Conservation (phyloP, 148 eudicot genomes). For the Mesembryanthemum crystallinum region DNA sequence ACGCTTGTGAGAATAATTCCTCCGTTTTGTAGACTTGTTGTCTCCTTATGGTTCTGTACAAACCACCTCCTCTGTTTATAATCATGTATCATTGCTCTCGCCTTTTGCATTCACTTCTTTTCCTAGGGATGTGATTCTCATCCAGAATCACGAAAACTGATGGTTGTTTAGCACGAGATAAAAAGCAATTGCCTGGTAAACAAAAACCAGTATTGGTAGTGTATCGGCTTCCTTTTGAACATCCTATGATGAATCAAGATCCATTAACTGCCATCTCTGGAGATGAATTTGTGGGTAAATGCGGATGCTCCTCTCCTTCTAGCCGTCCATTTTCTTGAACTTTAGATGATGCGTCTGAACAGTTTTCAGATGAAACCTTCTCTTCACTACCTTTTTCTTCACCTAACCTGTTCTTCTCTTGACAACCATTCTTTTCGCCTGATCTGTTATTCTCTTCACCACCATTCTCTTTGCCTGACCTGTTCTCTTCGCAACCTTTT, state of each 20-base stretch:
- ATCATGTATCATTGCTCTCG: neutral
- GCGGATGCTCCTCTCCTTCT: conserved; percentile 42
- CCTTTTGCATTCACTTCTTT: conserved; percentile 1
- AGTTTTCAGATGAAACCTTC: conserved; percentile 30
- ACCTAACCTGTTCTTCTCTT: conserved; percentile 26
- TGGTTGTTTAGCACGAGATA: neutral
- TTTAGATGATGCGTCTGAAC: conserved; percentile 30
- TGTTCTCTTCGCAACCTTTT: neutral
- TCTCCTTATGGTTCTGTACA: conserved; percentile 32
- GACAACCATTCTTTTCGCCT: conserved; percentile 19
- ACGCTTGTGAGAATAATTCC: conserved; percentile 13
- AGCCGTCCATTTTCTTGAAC: conserved; percentile 39
- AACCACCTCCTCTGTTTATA: conserved; percentile 9
- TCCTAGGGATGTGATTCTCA: conserved; percentile 1
- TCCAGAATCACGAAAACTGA: conserved; percentile 4
- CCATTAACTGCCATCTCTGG: conserved; percentile 74
- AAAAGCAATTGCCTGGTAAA: neutral
- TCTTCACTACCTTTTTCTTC: conserved; percentile 26
- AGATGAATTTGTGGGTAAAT: conserved; percentile 46
- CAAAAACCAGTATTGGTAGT: conserved; percentile 2
- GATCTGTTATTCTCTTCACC: conserved; percentile 27
- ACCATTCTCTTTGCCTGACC: conserved; percentile 26
- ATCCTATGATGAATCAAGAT: conserved; percentile 33
- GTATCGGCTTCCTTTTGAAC: neutral
- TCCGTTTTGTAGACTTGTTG: conserved; percentile 5